Evolutionary conservation across 1,139 yeast species (phyloP), one percentile per base, ranked within the genome.

Genomic region (Yamadazyma atlantica): DNA sequence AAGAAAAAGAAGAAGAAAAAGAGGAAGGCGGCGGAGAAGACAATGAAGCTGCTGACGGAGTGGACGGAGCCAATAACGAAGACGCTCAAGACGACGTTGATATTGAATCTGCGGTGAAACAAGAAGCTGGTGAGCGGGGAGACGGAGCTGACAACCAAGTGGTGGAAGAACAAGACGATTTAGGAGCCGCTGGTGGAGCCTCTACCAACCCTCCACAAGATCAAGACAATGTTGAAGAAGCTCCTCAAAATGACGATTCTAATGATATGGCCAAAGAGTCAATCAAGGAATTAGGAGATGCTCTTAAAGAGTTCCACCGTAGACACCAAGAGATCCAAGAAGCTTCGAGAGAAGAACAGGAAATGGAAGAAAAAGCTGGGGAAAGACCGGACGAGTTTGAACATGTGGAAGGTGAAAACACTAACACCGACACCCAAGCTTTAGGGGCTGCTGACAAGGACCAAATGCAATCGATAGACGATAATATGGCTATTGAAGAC

Each of bases 361-460:
- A 73, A 32, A 47, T 51, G 2, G 78, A 80, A 30, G 64, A 70
- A 30, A 63, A 72, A 30, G 79, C 82, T 12, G 82, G 77, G 44
- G 82, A 78, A 48, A 74, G 80, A 35, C 89, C 94, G 0, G 96
- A 89, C 54, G 96, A 89, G 51, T 87, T 90, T 59, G 95, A 90
- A 58, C 97, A 92, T 57, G 75, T 88, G 39, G 92, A 87, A 33
- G 96, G 95, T 31, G 89, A 85, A 34, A 81, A 81, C 48, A 76
- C 88, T 6, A 80, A 83, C 32, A 59, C 58, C 36, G 92, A 86
- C 40, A 85, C 96, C 0, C 97, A 94, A 60, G 98, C 97, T 0
- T 65, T 92, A 40, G 98, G 97, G 17, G 82, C 94, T 32, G 96
- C 96, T 5, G 78, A 81, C 40, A 78, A 82, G 50, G 96, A 89